Percentiles rank a stretch among this genome's conserved stretches.
Evolutionary conservation across 495 filamentous ascomycete species (phyloP).

Genomic region (Hyaloscypha hepaticicola): DNA sequence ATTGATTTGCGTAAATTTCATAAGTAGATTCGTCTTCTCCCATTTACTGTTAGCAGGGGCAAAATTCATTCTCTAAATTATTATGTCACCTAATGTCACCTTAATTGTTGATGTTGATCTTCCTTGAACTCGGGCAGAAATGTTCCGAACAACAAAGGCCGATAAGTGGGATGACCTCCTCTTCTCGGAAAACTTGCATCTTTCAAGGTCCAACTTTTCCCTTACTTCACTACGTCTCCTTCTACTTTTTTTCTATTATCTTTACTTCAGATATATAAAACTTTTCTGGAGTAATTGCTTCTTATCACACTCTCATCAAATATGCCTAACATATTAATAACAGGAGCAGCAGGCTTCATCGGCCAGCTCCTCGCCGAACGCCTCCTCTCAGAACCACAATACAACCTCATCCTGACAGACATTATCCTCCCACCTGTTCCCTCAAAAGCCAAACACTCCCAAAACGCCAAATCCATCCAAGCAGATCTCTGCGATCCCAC

Average conservation of each 20-base stretch:
- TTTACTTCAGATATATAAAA: not conserved
- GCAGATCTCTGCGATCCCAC: conserved; percentile 62
- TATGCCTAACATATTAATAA: conserved; percentile 46
- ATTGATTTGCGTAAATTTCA: no score
- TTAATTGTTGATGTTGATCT: not conserved
- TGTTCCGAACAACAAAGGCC: not conserved
- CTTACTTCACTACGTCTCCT: not conserved
- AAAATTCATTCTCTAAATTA: no score
- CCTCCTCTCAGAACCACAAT: conserved; percentile 32
- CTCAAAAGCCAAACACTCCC: conserved; percentile 47
- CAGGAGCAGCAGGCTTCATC: conserved; percentile 46
- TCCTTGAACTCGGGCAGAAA: not conserved
- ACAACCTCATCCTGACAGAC: conserved; percentile 28
- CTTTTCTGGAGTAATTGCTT: not conserved
- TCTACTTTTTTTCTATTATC: not conserved
- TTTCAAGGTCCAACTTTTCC: not conserved
- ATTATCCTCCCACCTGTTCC: conserved; percentile 45
- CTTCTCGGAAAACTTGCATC: conserved; percentile 19
- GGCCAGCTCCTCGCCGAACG: conserved; percentile 38
- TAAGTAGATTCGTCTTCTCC: no score
- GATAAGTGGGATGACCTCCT: conserved; percentile 2
- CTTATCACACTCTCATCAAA: not conserved
- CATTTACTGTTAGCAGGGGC: no score
- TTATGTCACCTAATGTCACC: not conserved
- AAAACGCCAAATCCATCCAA: conserved; percentile 51